A percentile compares a stretch with the other conserved stretches of the same genome.
Evolutionary conservation across 2,329 filamentous ascomycete genomes (phyloP).

Genomic region (Beauveria caledonica): DNA sequence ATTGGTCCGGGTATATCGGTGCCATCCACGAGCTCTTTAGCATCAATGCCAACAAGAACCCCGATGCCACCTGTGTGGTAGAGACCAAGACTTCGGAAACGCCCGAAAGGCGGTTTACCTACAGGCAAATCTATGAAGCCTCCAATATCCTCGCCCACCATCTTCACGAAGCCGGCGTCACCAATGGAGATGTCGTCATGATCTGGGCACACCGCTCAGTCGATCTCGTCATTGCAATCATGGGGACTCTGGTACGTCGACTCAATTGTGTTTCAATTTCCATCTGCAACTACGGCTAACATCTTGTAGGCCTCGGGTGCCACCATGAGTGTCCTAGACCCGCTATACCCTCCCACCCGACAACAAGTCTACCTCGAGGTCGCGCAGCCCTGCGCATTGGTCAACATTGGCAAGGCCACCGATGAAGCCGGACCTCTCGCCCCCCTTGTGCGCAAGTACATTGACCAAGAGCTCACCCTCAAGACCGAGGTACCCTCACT

Average conservation of each 20-base stretch:
- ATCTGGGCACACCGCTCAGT: constrained; percentile 80
- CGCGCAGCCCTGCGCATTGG: constrained; percentile 60
- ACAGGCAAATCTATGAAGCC: constrained; percentile 77
- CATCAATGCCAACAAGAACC: constrained; percentile 57
- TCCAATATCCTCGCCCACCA: constrained; percentile 76
- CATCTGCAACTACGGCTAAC: neutral
- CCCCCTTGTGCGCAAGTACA: constrained; percentile 48
- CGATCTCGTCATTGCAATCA: constrained; percentile 57
- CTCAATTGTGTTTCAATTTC: neutral
- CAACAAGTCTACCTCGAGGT: constrained; percentile 63
- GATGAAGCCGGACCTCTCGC: constrained; percentile 46
- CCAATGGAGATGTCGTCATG: constrained; percentile 84
- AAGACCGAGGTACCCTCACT: constrained; percentile 69
- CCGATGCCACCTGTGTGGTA: constrained; percentile 46
- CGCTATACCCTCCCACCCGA: too few species aligned
- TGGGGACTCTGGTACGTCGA: constrained; percentile 52
- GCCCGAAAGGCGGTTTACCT: constrained; percentile 38
- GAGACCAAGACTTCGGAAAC: constrained; percentile 35
- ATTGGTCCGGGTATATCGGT: constrained; percentile 58
- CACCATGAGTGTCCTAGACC: too few species aligned
- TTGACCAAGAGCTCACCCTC: constrained; percentile 62
- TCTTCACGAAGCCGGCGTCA: constrained; percentile 62
- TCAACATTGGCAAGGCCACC: constrained; percentile 61
- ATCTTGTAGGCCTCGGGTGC: too few species aligned
- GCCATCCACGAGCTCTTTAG: constrained; percentile 65